Evolutionary conservation across 768 basidiomycete genomes (phyloP).

Genomic region (Exsudoporus frostii): DNA sequence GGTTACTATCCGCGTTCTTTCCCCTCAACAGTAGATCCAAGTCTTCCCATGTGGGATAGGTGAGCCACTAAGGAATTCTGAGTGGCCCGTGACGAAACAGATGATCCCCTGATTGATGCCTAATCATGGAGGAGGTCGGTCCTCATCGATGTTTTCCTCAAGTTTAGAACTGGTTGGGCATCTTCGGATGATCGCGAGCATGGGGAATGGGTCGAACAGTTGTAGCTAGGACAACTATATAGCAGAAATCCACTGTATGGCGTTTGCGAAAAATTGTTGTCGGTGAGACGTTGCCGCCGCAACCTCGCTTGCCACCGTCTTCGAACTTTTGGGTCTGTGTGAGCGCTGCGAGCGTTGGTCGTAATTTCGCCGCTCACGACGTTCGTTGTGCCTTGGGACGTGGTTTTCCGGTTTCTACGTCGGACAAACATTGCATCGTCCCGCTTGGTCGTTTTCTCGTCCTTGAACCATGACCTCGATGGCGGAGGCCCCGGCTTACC

Average conservation of each 20-base stretch:
- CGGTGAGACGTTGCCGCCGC: slow-evolving; percentile 16
- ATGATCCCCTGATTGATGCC: slow-evolving; percentile 10
- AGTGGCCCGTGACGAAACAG: neutral
- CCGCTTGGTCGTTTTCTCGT: slow-evolving; percentile 24
- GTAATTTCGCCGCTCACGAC: slow-evolving; percentile 23
- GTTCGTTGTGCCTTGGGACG: slow-evolving; percentile 16
- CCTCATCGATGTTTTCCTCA: neutral
- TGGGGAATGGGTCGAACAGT: slow-evolving; percentile 1
- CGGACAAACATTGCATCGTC: slow-evolving; percentile 10
- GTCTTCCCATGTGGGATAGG: neutral
- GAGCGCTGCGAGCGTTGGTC: slow-evolving; percentile 19
- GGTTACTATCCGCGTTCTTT: neutral
- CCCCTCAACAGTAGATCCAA: neutral
- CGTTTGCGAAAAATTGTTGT: slow-evolving; percentile 27
- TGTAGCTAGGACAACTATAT: slow-evolving; percentile 16
- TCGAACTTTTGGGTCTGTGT: slow-evolving; percentile 15
- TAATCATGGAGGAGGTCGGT: neutral
- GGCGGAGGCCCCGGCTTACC: slow-evolving; percentile 63
- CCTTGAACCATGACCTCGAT: slow-evolving; percentile 62
- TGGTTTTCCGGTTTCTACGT: slow-evolving; percentile 19
- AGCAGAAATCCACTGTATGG: slow-evolving; percentile 7
- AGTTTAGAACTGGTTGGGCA: neutral
- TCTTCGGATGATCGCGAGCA: neutral
- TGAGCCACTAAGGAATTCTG: neutral
- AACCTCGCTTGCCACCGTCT: slow-evolving; percentile 21